These are phyloP conservation scores for Picochlorum costavermella DNA, from an alignment of 139 green algal genomes.

Conservation along the genomic window DNA sequence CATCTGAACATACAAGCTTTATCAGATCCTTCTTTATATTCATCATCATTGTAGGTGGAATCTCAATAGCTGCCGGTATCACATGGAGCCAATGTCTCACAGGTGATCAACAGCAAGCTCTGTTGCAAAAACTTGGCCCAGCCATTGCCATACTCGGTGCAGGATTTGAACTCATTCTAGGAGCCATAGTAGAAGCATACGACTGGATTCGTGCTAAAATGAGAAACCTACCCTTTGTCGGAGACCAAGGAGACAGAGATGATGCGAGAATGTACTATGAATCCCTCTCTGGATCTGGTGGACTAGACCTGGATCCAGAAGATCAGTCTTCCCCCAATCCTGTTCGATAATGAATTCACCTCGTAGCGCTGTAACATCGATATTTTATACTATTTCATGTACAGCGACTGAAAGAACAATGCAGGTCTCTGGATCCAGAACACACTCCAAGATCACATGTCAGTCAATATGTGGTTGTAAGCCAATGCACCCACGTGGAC, in stretches of 20 bases:
- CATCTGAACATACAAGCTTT: neutral
- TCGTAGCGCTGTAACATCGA: neutral
- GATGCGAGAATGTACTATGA: slow-evolving; percentile 18
- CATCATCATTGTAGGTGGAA: slow-evolving; percentile 17
- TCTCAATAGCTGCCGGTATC: slow-evolving; percentile 20
- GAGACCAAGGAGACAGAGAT: neutral
- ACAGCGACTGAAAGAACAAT: no score
- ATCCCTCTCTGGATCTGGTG: slow-evolving; percentile 5
- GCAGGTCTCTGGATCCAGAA: no score
- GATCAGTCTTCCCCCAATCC: slow-evolving; percentile 20
- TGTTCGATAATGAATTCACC: neutral
- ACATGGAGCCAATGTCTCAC: slow-evolving; percentile 24
- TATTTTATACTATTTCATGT: neutral
- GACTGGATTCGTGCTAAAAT: slow-evolving; percentile 20
- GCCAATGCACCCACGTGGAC: no score
- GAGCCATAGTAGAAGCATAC: slow-evolving; percentile 17
- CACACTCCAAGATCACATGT: no score
- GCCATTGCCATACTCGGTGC: neutral
- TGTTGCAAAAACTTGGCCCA: slow-evolving; percentile 4
- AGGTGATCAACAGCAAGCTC: neutral
- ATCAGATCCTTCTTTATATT: slow-evolving; percentile 24
- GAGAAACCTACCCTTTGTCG: neutral
- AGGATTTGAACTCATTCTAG: slow-evolving; percentile 13
- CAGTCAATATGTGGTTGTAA: no score
- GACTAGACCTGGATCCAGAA: slow-evolving; percentile 26